Evolutionary conservation across 441 rosid species (phyloP).

Genomic region (Cnidoscolus chayamansa): DNA sequence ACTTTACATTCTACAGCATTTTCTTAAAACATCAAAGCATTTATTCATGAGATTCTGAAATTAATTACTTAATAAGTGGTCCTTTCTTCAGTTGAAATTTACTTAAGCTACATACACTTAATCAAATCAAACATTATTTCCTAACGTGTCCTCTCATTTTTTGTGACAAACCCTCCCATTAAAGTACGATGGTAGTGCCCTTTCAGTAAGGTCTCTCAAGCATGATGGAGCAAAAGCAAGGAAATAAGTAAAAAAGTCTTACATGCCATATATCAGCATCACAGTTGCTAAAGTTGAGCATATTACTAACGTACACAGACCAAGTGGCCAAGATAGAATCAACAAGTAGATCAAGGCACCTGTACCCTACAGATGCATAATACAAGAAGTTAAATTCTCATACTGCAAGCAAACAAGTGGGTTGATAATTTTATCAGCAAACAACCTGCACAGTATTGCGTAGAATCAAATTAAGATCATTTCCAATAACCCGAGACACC

Average conservation of each 20-base stretch:
- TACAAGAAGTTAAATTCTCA: conserved; percentile 25
- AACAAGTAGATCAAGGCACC: conserved; percentile 86
- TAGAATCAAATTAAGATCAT: conserved; percentile 80
- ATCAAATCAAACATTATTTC: not conserved
- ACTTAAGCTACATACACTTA: conserved; percentile 10
- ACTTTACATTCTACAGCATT: not conserved
- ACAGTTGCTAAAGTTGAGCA: conserved; percentile 70
- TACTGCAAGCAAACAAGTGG: conserved; percentile 9
- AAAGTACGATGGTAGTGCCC: conserved; percentile 12
- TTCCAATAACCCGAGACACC: conserved; percentile 91
- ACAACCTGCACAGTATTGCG: conserved; percentile 90
- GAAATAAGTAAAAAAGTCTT: conserved; percentile 34
- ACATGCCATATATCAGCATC: conserved; percentile 82
- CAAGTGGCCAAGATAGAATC: conserved; percentile 80
- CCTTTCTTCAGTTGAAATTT: conserved; percentile 14
- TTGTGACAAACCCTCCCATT: conserved; percentile 9
- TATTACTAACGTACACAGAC: conserved; percentile 66
- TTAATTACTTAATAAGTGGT: not conserved
- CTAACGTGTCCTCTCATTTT: conserved; percentile 3
- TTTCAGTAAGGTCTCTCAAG: conserved; percentile 8
- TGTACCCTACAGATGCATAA: conserved; percentile 53
- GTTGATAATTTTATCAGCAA: conserved; percentile 18
- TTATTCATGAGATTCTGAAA: not conserved
- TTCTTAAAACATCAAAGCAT: not conserved
- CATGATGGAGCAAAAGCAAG: not conserved